Conservation (phyloP, 768 basidiomycete genomes). For the Tulasnella calospora region DNA sequence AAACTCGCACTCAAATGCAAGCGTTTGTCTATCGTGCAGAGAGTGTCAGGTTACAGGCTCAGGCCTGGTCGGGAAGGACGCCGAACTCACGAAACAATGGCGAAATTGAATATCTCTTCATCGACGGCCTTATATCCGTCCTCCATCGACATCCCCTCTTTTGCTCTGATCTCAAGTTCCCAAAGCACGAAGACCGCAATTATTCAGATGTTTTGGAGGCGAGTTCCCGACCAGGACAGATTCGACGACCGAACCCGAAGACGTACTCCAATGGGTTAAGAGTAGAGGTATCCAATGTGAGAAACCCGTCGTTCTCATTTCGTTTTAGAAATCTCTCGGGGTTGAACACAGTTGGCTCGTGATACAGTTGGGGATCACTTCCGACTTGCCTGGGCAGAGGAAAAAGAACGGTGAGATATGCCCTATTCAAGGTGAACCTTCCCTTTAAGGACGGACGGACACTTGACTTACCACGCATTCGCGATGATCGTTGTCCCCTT, state of each 20-base stretch:
- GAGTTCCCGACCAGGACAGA: conserved; percentile 4
- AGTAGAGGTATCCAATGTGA: not conserved
- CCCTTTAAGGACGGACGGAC: not conserved
- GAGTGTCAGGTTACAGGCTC: not conserved
- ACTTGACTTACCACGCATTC: conserved; percentile 26
- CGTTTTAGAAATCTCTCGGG: not conserved
- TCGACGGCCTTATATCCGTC: not conserved
- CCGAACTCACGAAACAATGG: not conserved
- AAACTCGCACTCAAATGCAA: not conserved
- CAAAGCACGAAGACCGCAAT: not conserved
- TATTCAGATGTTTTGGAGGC: not conserved
- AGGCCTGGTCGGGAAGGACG: not conserved
- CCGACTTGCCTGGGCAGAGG: not conserved
- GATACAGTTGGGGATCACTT: not conserved
- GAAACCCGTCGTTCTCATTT: not conserved
- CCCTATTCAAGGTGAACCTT: not conserved
- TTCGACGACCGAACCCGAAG: conserved; percentile 16
- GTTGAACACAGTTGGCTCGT: not conserved
- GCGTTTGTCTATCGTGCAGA: not conserved
- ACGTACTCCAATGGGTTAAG: not conserved
- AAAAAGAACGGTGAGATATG: too few species aligned
- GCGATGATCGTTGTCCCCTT: conserved; percentile 2
- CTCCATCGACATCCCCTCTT: not conserved
- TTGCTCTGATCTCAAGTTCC: not conserved
- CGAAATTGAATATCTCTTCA: not conserved